Conservation (phyloP, 306 rosid genomes). For the Cicer cuneatum region DNA sequence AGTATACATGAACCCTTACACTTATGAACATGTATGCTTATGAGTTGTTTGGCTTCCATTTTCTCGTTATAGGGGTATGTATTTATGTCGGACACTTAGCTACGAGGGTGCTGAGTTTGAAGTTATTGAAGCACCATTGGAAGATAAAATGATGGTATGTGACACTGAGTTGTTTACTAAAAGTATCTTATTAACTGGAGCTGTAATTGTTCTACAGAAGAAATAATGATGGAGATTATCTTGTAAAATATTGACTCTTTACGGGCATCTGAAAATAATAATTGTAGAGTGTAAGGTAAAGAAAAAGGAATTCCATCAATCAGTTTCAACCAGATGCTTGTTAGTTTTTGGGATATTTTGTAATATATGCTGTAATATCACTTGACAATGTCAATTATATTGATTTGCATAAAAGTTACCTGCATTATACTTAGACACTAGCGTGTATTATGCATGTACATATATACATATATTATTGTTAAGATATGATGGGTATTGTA, state of each 20-base stretch:
- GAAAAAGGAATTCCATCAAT: conserved; percentile 13
- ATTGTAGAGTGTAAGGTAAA: conserved; percentile 25
- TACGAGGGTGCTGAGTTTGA: conserved; percentile 91
- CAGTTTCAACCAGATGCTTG: conserved; percentile 22
- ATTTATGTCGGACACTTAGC: conserved; percentile 95
- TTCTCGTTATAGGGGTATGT: conserved; percentile 86
- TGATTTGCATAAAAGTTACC: conserved; percentile 19
- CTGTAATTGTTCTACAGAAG: conserved; percentile 2
- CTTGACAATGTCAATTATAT: conserved; percentile 23
- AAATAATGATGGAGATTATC: conserved; percentile 28
- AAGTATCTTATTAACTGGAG: not conserved
- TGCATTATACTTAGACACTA: not conserved
- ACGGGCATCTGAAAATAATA: conserved; percentile 29
- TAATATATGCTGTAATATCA: not conserved
- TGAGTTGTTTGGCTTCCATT: conserved; percentile 34
- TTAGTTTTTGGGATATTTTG: conserved; percentile 26
- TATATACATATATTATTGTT: not conserved
- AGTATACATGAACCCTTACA: not conserved
- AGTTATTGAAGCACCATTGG: conserved; percentile 87
- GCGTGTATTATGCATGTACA: not conserved
- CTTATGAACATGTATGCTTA: conserved; percentile 16
- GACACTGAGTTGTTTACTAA: conserved; percentile 40
- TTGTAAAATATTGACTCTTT: conserved; percentile 16
- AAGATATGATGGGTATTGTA: not conserved
- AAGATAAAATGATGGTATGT: conserved; percentile 91